phyloP scores from a whole-genome alignment of 352 stramenopile genomes.

The Globisporangium parvum region DNA sequence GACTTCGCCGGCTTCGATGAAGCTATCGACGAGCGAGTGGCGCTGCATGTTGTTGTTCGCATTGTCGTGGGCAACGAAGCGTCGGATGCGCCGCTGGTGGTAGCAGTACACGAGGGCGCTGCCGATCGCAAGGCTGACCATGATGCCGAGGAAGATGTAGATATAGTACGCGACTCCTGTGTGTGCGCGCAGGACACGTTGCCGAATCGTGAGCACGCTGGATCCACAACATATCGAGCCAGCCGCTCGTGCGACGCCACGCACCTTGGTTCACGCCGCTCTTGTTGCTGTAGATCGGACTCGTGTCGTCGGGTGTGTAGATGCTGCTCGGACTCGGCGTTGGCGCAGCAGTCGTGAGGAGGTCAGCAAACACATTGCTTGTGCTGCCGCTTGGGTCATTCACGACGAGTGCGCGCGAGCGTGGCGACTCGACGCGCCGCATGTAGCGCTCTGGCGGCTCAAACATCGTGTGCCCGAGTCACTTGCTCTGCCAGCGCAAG shows the following conservation, averaged over 20 bases:
- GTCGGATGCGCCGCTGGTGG: constrained; percentile 52
- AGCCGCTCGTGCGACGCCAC: not conserved
- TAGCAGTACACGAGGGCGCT: constrained; percentile 58
- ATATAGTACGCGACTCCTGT: constrained; percentile 54
- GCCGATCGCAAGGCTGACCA: constrained; percentile 32
- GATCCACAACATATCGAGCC: not conserved
- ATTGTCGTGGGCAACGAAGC: constrained; percentile 62
- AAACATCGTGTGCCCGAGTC: not conserved
- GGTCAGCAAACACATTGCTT: not conserved
- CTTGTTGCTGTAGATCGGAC: constrained; percentile 1
- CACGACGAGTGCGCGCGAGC: not conserved
- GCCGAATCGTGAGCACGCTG: not conserved
- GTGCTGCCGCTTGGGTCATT: not conserved
- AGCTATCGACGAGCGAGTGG: constrained; percentile 75
- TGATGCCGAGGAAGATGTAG: constrained; percentile 66
- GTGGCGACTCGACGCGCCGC: not conserved
- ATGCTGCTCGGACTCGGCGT: not conserved
- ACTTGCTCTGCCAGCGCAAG: no score
- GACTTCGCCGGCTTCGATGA: constrained; percentile 56
- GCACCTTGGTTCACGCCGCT: constrained; percentile 5
- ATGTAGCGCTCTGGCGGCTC: not conserved
- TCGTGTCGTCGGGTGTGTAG: constrained; percentile 1
- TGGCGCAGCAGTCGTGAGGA: not conserved
- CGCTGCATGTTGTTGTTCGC: constrained; percentile 86
- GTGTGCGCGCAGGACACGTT: no score